Conservation (phyloP, 495 filamentous ascomycete genomes). For the Annulohypoxylon nitens region DNA sequence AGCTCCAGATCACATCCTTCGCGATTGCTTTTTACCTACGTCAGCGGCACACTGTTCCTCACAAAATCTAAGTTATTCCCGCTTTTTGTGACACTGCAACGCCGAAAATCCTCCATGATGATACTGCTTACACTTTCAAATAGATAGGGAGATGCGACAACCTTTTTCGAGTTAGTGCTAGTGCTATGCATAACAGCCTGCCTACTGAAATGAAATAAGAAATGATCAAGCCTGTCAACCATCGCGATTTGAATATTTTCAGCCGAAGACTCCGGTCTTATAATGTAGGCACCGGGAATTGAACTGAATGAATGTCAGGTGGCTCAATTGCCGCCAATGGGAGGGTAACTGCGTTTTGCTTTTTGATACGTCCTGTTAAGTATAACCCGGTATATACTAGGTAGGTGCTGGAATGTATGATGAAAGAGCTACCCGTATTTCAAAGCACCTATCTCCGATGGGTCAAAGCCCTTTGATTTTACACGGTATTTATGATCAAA, state of each 20-base stretch:
- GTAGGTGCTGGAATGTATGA: neutral
- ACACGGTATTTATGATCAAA: slow-evolving; percentile 32
- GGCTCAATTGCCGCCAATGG: neutral
- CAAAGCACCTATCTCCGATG: slow-evolving; percentile 1
- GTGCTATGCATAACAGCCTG: neutral
- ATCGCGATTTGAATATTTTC: neutral
- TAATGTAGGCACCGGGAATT: neutral
- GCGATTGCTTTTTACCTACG: neutral
- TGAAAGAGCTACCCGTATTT: slow-evolving; percentile 23
- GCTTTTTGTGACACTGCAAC: neutral
- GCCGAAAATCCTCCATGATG: neutral
- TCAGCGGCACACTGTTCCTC: neutral
- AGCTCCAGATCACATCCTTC: neutral
- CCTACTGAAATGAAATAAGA: neutral
- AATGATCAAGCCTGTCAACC: neutral
- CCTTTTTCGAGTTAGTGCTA: neutral
- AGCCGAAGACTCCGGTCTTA: neutral
- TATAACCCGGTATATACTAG: neutral
- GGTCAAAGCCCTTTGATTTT: slow-evolving; percentile 29
- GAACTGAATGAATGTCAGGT: neutral
- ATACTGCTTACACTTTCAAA: neutral
- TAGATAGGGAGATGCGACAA: neutral
- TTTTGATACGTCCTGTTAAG: neutral
- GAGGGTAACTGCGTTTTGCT: neutral
- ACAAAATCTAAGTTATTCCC: neutral